phyloP scores from a whole-genome alignment of 768 basidiomycete genomes.

The Lactarius hengduanensis region DNA sequence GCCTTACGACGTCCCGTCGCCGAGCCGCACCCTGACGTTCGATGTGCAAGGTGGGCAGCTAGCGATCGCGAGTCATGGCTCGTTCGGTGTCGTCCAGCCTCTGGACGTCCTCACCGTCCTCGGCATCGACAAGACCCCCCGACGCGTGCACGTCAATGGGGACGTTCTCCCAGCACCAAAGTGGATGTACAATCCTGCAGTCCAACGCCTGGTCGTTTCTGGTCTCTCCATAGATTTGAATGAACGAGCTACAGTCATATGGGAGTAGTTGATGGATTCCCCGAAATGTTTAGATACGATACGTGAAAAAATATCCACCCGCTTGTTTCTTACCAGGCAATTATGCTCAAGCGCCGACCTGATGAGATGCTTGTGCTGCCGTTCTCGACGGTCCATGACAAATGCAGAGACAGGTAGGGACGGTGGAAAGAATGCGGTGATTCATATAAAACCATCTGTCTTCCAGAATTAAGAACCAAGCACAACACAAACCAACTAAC shows the following conservation, averaged over 20 bases:
- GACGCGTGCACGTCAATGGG: constrained; percentile 10
- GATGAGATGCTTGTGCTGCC: neutral
- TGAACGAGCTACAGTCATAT: constrained; percentile 10
- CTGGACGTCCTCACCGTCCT: constrained; percentile 57
- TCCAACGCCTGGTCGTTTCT: constrained; percentile 21
- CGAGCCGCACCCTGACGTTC: constrained; percentile 50
- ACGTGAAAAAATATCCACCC: neutral
- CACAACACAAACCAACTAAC: constrained; percentile 3
- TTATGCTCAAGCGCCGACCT: neutral
- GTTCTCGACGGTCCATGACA: constrained; percentile 17
- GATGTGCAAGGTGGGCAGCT: constrained; percentile 39
- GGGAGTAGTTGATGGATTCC: constrained; percentile 8
- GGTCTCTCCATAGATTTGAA: constrained; percentile 21
- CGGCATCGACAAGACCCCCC: constrained; percentile 38
- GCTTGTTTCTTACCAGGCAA: neutral
- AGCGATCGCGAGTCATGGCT: constrained; percentile 39
- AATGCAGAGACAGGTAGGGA: constrained; percentile 6
- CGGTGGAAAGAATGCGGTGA: constrained; percentile 9
- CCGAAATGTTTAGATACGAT: constrained; percentile 1
- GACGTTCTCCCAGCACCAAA: constrained; percentile 4
- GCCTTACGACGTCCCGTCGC: constrained; percentile 39
- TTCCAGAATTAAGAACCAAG: constrained; percentile 14
- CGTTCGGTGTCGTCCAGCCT: constrained; percentile 46
- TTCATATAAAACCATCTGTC: constrained; percentile 4
- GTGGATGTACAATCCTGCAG: constrained; percentile 19